These are phyloP conservation scores for Hypoxylon sp. DNA, from an alignment of 2,329 filamentous ascomycete species.

Conservation along the genomic window DNA sequence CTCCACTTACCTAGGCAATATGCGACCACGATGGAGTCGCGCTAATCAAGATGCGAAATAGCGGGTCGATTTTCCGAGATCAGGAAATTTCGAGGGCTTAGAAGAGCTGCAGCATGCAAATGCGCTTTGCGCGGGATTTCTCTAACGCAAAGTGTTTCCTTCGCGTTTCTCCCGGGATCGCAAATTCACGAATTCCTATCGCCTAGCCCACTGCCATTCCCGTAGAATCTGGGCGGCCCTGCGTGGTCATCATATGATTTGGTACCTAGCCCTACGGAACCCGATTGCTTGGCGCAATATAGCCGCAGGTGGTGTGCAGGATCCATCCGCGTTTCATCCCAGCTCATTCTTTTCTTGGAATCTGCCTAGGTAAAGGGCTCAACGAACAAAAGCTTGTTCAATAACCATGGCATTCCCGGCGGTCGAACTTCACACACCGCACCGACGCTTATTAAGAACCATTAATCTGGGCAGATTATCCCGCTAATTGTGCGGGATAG, in stretches of 20 bases:
- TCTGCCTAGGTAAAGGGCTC: background rate
- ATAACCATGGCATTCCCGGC: background rate
- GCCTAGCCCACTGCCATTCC: background rate
- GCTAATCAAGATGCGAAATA: background rate
- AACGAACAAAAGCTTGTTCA: background rate
- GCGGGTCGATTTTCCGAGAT: background rate
- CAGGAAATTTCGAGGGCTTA: background rate
- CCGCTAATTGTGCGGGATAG: background rate
- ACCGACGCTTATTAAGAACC: background rate
- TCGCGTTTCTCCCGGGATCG: background rate
- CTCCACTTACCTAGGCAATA: constrained; percentile 3
- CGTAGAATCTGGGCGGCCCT: background rate
- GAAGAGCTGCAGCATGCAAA: background rate
- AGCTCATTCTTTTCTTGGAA: background rate
- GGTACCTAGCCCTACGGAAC: background rate
- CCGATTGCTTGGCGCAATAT: background rate
- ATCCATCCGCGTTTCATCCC: background rate
- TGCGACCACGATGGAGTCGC: background rate
- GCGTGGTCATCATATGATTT: background rate
- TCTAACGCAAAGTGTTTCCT: background rate
- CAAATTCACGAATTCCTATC: background rate
- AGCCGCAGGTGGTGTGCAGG: background rate
- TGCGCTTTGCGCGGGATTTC: background rate
- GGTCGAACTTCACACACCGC: background rate
- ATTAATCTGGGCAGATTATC: background rate